A percentile compares a stretch with the other conserved stretches of the same genome.
Evolutionary conservation across 257 asterid species (phyloP).

Genomic region (Fraxinus cuspidata): DNA sequence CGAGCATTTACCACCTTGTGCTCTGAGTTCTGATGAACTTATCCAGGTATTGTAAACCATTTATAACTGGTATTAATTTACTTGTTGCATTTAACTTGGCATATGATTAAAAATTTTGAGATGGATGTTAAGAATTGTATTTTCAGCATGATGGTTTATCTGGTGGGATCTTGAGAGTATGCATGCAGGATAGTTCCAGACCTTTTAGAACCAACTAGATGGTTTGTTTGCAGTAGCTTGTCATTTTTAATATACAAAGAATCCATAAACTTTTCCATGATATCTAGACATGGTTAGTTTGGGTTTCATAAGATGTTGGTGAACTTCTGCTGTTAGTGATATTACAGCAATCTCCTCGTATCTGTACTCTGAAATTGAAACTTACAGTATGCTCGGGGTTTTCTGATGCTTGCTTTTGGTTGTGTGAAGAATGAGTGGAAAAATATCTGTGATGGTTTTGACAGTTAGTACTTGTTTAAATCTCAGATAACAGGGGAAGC

Average conservation of each 20-base stretch:
- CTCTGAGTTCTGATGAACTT: slow-evolving; percentile 77
- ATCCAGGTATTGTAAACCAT: slow-evolving; percentile 57
- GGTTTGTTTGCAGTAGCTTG: background rate
- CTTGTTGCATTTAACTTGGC: slow-evolving; percentile 17
- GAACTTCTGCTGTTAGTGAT: background rate
- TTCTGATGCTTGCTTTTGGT: slow-evolving; percentile 20
- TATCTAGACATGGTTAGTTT: slow-evolving; percentile 19
- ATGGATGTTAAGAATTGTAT: background rate
- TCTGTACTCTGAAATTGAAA: background rate
- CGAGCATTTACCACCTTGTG: slow-evolving; percentile 92
- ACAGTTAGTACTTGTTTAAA: slow-evolving; percentile 18
- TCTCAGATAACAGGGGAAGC: slow-evolving; percentile 77
- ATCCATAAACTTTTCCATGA: background rate
- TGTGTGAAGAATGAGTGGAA: background rate
- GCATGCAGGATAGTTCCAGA: background rate
- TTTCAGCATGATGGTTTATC: slow-evolving; percentile 1
- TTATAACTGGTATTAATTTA: background rate
- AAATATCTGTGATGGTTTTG: slow-evolving; percentile 15
- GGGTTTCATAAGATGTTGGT: background rate
- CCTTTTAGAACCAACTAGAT: background rate
- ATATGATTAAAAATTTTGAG: background rate
- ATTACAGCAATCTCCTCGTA: background rate
- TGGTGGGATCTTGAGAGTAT: background rate
- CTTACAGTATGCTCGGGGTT: slow-evolving; percentile 3
- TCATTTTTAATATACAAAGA: background rate